phyloP scores from a whole-genome alignment of 352 stramenopile species.

The Aphanomyces euteiches region DNA sequence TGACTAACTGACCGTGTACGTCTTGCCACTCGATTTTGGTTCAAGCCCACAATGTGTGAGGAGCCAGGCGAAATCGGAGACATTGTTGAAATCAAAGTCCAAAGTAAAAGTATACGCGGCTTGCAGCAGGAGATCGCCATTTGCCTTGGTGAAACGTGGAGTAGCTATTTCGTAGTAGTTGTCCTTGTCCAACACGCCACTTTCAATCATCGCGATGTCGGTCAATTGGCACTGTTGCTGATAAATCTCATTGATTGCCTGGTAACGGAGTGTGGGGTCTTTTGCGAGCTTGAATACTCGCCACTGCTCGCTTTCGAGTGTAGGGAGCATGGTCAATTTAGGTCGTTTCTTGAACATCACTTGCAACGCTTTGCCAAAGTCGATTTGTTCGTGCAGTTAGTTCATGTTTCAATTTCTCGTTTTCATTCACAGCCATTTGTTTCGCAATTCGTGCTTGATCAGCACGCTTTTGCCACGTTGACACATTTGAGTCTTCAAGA shows the following conservation, averaged over 20 bases:
- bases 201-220: slow-evolving; percentile 5
- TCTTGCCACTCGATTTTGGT: too few species aligned
- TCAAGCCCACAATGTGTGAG: too few species aligned
- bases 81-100: slow-evolving; percentile 3
- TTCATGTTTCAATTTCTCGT: slow-evolving; percentile 20
- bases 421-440: slow-evolving; percentile 15
- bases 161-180: slow-evolving; percentile 1
- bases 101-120: slow-evolving; percentile 10
- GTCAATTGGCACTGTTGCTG: slow-evolving; percentile 4
- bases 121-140: slow-evolving; percentile 9
- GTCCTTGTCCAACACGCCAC: not conserved
- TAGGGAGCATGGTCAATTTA: slow-evolving; percentile 16
- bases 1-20: too few species aligned
- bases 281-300: slow-evolving; percentile 11
- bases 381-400: slow-evolving; percentile 19
- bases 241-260: slow-evolving; percentile 13
- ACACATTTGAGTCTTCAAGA: not conserved
- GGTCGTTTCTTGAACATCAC: slow-evolving; percentile 22
- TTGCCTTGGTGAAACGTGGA: slow-evolving; percentile 9
- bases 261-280: slow-evolving; percentile 4
- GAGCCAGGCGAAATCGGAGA: slow-evolving; percentile 16
- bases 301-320: slow-evolving; percentile 26
- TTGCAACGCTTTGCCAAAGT: slow-evolving; percentile 26
- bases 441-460: slow-evolving; percentile 16
- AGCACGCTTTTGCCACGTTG: slow-evolving; percentile 21